Evolutionary conservation across 768 basidiomycete genomes (phyloP), one percentile per base, ranked within the genome.

Genomic region (Sarcodon sp.): DNA sequence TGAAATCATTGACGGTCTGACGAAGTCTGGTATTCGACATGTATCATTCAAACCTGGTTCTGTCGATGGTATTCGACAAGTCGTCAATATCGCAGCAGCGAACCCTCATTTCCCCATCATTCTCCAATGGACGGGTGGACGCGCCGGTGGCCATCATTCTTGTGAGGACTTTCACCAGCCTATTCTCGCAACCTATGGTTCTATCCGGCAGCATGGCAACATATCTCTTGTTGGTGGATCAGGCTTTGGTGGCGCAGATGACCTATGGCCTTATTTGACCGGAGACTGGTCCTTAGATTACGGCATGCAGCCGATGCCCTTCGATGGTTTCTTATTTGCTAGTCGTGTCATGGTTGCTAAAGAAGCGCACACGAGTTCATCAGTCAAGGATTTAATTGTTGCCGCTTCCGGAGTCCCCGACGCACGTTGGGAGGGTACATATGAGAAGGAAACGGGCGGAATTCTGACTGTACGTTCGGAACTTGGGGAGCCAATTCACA

Each of bases 141-240:
- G 96, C 55, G 96, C 93, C 15, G 96, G 96, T 52, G 96, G 96
- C 45, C 96, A 99, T 57, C 96, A 98, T 68, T 93, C 89, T 3
- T 98, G 82, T 64, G 96, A 99, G 64, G 96, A 99, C 63, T 93
- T 98, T 78, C 94, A 97, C 59, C 91, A 93, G 63, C 94, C 96
- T 0, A 79, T 97, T 56, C 70, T 98, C 45, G 68, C 83, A 35
- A 97, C 93, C 0, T 99, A 99, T 64, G 75, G 80, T 35, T 68
- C 84, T 12, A 97, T 99, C 60, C 86, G 96, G 50, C 81, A 86
- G 55, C 85, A 92, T 52, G 57, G 75, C 44, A 99, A 99, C 66
- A 84, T 98, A 55, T 73, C 77, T 41, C 83, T 98, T 49, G 82
- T 98, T 33, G 93, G 78, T 46, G 96, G 96, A 8, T 94, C 92